Conservation (phyloP, 257 asterid genomes). For the Nicotiana paniculata region DNA sequence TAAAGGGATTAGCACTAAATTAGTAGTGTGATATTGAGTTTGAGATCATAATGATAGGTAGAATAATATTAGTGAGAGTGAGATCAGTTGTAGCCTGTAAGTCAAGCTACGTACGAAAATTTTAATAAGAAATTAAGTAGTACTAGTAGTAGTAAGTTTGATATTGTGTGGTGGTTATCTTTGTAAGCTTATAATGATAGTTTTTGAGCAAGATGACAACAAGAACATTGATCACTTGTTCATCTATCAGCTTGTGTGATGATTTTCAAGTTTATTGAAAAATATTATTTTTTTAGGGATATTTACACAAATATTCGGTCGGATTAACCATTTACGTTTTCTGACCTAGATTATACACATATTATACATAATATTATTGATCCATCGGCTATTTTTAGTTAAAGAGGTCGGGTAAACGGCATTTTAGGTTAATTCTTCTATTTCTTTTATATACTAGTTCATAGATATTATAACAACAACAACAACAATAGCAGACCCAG, state of each 20-base stretch:
- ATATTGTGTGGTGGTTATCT: not conserved
- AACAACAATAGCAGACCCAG: too few relatives aligned
- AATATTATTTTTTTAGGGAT: not conserved
- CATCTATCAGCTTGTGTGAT: not conserved
- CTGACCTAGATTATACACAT: too few relatives aligned
- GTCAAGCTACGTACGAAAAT: not conserved
- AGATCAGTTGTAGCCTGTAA: not conserved
- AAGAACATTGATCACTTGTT: not conserved
- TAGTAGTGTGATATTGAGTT: not conserved
- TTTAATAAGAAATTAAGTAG: not conserved
- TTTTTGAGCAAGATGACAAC: not conserved
- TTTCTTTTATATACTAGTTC: too few relatives aligned
- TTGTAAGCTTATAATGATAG: not conserved
- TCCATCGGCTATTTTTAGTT: too few relatives aligned
- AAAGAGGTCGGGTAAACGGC: too few relatives aligned
- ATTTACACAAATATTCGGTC: too few relatives aligned
- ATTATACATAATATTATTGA: too few relatives aligned
- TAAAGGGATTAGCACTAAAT: not conserved
- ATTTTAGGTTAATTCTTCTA: too few relatives aligned
- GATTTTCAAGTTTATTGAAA: not conserved
- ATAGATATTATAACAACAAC: too few relatives aligned
- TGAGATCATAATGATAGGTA: not conserved
- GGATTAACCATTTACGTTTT: not conserved
- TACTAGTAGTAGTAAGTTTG: not conserved
- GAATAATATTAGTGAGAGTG: not conserved